Evolutionary conservation across 805 yeast species (phyloP).

Genomic region (Kodamaea sagamina): DNA sequence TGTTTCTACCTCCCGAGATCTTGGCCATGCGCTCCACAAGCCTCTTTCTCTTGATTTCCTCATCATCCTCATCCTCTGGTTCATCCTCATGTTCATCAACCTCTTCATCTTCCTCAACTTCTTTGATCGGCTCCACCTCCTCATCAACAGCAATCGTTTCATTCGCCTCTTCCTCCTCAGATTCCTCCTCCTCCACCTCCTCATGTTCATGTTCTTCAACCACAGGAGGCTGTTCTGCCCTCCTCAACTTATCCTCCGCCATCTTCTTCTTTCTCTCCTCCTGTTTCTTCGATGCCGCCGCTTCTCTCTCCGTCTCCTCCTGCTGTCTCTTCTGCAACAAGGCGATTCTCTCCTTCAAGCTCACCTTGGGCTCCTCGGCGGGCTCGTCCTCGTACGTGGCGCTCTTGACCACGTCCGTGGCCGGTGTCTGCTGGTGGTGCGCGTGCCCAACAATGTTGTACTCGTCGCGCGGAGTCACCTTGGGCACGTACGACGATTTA

Average conservation of each 20-base stretch:
- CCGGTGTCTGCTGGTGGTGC: constrained; percentile 23
- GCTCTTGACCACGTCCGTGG: constrained; percentile 28
- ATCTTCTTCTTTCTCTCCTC: constrained; percentile 51
- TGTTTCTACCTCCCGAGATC: constrained; percentile 81
- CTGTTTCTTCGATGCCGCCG: constrained; percentile 54
- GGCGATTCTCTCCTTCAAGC: constrained; percentile 85
- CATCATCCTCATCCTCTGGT: constrained; percentile 60
- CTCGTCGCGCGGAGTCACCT: constrained; percentile 42
- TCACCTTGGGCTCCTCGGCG: constrained; percentile 65
- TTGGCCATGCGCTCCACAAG: constrained; percentile 95
- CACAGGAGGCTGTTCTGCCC: constrained; percentile 25
- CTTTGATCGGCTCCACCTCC: no score
- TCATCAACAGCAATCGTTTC: neutral
- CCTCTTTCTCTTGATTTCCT: constrained; percentile 71
- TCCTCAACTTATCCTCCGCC: constrained; percentile 35
- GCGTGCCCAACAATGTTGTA: constrained; percentile 33
- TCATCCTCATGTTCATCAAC: constrained; percentile 25
- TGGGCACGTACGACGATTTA: constrained; percentile 62
- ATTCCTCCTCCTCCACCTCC: constrained; percentile 9
- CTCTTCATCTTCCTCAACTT: constrained; percentile 7
- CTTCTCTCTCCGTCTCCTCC: constrained; percentile 75
- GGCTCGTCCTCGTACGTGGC: constrained; percentile 23
- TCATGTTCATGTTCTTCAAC: constrained; percentile 20
- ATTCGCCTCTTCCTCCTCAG: constrained; percentile 12
- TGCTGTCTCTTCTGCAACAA: constrained; percentile 77